Conservation (phyloP, 495 filamentous ascomycete species). For the Aspergillus baeticus region DNA sequence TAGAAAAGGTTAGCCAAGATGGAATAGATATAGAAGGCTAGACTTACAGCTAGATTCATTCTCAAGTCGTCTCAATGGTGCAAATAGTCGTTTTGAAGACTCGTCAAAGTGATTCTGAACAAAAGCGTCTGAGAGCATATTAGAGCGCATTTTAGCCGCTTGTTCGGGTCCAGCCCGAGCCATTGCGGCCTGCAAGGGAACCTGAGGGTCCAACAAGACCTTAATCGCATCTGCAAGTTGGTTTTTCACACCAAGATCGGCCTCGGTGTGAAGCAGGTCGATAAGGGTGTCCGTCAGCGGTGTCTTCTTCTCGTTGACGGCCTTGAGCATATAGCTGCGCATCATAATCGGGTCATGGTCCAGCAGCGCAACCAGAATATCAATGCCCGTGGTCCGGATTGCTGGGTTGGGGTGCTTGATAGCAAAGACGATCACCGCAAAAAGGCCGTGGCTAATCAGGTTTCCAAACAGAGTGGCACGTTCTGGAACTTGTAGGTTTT, state of each 20-base stretch:
- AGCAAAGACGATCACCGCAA: conserved; percentile 88
- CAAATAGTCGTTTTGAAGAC: conserved; percentile 83
- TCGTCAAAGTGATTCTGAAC: conserved; percentile 86
- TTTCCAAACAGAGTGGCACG: conserved; percentile 81
- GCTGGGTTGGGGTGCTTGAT: conserved; percentile 79
- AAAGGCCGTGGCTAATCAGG: conserved; percentile 83
- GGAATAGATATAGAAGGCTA: not conserved
- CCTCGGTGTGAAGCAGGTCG: conserved; percentile 85
- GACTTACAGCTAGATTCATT: conserved; percentile 57
- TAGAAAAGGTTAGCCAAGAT: conserved; percentile 18
- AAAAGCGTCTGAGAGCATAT: conserved; percentile 82
- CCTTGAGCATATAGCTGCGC: conserved; percentile 85
- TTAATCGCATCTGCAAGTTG: conserved; percentile 96
- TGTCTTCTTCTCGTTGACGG: conserved; percentile 79
- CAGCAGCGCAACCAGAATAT: conserved; percentile 89
- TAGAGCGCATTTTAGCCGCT: conserved; percentile 59
- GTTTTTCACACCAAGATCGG: conserved; percentile 91
- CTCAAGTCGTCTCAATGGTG: conserved; percentile 81
- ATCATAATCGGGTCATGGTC: conserved; percentile 96
- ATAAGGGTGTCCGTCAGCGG: conserved; percentile 93
- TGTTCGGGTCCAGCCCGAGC: conserved; percentile 69
- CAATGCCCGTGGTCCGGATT: conserved; percentile 88
- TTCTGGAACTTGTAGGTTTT: conserved; percentile 82
- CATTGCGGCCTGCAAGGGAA: conserved; percentile 59
- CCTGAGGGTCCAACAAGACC: conserved; percentile 84